Evolutionary conservation across 2,329 filamentous ascomycete genomes (phyloP), one percentile per base, ranked within the genome.

Genomic region (Nigrograna mackinnonii): DNA sequence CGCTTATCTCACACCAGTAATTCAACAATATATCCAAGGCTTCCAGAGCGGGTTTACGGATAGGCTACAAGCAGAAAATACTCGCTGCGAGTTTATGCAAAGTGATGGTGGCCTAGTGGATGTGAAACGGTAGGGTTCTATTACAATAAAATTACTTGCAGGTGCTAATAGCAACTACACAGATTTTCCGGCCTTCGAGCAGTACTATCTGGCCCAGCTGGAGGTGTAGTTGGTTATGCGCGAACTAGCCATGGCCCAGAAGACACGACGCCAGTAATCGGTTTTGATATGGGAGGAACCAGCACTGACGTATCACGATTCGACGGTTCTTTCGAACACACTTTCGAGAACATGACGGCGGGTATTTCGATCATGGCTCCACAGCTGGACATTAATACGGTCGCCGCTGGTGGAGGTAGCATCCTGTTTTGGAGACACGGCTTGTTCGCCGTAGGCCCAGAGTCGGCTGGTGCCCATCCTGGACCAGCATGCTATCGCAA

Each of bases 81-180:
- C 87, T 4, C 77, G 89, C 46, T 95, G 89, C 67, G 89, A 95
- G 62, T 95, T 95, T 51, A 95, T 95, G 89, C 89, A 94, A 66
- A 89, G 85, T 14, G 87, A 92, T 49, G 87, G 87, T 20, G 79
- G 79, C 2, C 65, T 82, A 6, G 77, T 79, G n/a, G 24, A 28
- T n/a, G n/a, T 9, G n/a, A n/a, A n/a, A n/a, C n/a, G n/a, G n/a
- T n/a, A n/a, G n/a, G n/a, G n/a, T n/a, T n/a, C n/a, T n/a, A n/a
- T n/a, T n/a, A n/a, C n/a, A n/a, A n/a, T n/a, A n/a, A n/a, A n/a
- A n/a, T n/a, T n/a, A n/a, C n/a, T n/a, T n/a, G n/a, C n/a, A n/a
- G n/a, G n/a, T n/a, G n/a, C n/a, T n/a, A n/a, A n/a, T n/a, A n/a
- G n/a, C n/a, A n/a, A n/a, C n/a, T n/a, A n/a, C n/a, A n/a, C n/a